Evolutionary conservation across 768 basidiomycete species (phyloP).

Genomic region (Leucocoprinus leucothites): DNA sequence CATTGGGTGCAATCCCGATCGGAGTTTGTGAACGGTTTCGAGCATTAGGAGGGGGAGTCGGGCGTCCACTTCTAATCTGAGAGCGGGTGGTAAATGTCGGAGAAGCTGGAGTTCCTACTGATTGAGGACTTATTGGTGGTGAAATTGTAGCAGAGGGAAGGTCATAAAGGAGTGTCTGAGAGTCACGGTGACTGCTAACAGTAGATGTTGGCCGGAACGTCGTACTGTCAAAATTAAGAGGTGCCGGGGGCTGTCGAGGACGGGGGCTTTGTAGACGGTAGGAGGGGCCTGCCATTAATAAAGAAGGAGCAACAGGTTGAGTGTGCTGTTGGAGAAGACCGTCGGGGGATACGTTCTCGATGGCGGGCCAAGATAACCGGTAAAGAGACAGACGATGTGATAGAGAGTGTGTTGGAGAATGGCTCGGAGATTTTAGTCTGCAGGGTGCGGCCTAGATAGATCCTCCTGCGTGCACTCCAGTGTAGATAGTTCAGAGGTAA

Average conservation of each 20-base stretch:
- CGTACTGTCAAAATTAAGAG: slow-evolving; percentile 51
- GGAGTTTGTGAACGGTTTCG: slow-evolving; percentile 72
- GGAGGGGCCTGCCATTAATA: slow-evolving; percentile 53
- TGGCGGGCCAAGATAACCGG: not conserved
- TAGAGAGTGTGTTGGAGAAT: not conserved
- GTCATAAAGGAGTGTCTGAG: slow-evolving; percentile 73
- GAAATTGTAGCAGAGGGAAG: slow-evolving; percentile 60
- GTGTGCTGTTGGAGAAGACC: not conserved
- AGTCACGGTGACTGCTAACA: slow-evolving; percentile 39
- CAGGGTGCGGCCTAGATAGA: not conserved
- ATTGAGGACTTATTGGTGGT: slow-evolving; percentile 54
- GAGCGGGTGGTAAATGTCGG: slow-evolving; percentile 53
- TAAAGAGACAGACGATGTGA: not conserved
- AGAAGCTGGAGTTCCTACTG: slow-evolving; percentile 53
- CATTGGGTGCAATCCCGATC: slow-evolving; percentile 57
- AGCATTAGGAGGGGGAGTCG: slow-evolving; percentile 54
- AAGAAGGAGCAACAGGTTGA: slow-evolving; percentile 20
- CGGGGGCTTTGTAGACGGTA: slow-evolving; percentile 67
- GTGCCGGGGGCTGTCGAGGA: slow-evolving; percentile 58
- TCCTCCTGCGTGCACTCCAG: not conserved
- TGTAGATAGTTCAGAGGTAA: not conserved
- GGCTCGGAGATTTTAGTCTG: not conserved
- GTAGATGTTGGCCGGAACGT: slow-evolving; percentile 40
- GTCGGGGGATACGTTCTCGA: not conserved
- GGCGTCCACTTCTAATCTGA: slow-evolving; percentile 45